Conservation (phyloP, 2,329 filamentous ascomycete genomes). For the Aspergillus niger region DNA sequence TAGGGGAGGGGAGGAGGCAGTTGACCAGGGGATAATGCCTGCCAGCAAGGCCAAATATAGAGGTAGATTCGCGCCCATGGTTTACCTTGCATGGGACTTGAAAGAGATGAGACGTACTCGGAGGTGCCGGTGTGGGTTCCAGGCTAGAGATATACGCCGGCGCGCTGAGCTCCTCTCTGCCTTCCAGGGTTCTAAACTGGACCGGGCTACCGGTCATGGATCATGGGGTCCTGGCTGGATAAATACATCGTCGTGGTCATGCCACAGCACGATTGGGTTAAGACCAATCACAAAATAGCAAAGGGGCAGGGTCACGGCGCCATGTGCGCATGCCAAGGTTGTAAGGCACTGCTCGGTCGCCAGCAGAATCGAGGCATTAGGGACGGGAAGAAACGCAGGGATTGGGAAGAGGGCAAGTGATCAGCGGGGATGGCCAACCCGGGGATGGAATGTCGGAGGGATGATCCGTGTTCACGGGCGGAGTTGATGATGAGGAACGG, state of each 20-base stretch:
- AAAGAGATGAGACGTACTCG: background rate
- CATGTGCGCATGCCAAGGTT: background rate
- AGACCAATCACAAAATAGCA: background rate
- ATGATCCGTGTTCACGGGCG: background rate
- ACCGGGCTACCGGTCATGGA: background rate
- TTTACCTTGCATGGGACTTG: background rate
- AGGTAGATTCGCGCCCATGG: background rate
- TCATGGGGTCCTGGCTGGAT: background rate
- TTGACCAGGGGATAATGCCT: background rate
- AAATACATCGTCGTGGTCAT: background rate
- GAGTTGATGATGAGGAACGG: background rate
- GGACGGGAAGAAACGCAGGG: background rate
- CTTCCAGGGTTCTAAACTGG: background rate
- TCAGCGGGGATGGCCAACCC: background rate
- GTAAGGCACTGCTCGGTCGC: background rate
- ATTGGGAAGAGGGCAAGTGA: background rate
- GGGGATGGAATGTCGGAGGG: background rate
- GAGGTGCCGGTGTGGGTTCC: background rate
- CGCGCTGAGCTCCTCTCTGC: background rate
- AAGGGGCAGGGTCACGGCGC: background rate
- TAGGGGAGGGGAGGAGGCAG: background rate
- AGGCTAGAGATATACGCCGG: background rate
- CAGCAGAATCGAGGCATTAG: no score
- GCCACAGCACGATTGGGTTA: background rate
- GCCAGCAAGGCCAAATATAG: background rate